A percentile compares a stretch with the other conserved stretches of the same genome.
phyloP scores from a whole-genome alignment of 225 moss, liverwort and hornwort genomes.

The Pseudisothecium myosuroides region DNA sequence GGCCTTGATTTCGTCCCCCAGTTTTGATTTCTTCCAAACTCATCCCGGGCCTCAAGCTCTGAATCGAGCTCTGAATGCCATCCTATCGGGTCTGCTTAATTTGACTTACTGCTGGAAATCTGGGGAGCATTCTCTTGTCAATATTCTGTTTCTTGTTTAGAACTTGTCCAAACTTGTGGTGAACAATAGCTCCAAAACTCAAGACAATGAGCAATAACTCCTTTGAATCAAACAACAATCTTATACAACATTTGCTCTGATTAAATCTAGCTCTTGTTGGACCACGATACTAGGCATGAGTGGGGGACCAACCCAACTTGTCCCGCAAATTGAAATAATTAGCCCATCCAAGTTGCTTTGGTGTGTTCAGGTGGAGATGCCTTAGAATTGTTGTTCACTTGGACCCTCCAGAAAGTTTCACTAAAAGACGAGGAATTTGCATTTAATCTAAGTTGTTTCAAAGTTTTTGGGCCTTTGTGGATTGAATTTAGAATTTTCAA shows the following conservation, averaged over 20 bases:
- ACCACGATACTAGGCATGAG: not conserved
- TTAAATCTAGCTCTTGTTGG: not conserved
- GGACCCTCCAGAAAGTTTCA: no score
- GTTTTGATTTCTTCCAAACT: not conserved
- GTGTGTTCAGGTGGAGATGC: no score
- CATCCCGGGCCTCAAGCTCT: not conserved
- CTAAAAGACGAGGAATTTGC: not conserved
- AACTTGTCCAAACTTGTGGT: not conserved
- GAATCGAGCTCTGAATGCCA: not conserved
- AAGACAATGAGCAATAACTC: not conserved
- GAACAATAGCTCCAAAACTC: not conserved
- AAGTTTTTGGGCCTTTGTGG: not conserved
- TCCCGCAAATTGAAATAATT: not conserved
- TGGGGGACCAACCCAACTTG: not conserved
- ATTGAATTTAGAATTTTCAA: not conserved
- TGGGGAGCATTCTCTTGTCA: not conserved
- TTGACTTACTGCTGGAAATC: not conserved
- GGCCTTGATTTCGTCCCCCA: not conserved
- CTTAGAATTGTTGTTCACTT: not conserved
- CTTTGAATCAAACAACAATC: not conserved
- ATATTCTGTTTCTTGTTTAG: not conserved
- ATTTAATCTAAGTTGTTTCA: not conserved
- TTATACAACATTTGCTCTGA: not conserved
- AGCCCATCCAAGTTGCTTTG: not conserved
- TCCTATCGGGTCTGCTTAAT: not conserved